phyloP scores from a whole-genome alignment of 148 eudicot species.

The Beta vulgaris region DNA sequence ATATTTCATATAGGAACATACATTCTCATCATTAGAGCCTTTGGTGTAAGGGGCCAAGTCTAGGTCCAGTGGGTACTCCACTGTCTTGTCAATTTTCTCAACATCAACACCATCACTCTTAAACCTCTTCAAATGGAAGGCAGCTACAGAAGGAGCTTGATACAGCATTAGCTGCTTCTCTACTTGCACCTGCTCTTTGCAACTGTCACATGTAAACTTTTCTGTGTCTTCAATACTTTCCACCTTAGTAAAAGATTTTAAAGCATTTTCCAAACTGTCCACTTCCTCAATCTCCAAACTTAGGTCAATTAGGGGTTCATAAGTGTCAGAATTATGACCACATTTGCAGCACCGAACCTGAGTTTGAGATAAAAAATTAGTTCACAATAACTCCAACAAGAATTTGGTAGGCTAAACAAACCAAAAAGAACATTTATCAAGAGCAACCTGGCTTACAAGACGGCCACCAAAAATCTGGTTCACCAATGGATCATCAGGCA shows the following conservation, averaged over 20 bases:
- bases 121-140: constrained; percentile 88
- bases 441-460: constrained; percentile 73
- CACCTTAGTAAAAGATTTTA: constrained; percentile 80
- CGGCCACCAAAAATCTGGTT: constrained; percentile 81
- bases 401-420: not conserved
- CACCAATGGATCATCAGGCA: constrained; percentile 48
- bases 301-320: constrained; percentile 65
- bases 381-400: not conserved
- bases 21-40: constrained; percentile 30
- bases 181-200: constrained; percentile 73
- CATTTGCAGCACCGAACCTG: constrained; percentile 85
- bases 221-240: constrained; percentile 78
- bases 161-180: constrained; percentile 84
- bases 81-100: constrained; percentile 73
- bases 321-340: constrained; percentile 69
- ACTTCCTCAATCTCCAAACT: constrained; percentile 90
- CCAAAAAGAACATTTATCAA: not conserved
- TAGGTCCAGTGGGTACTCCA: constrained; percentile 67
- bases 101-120: constrained; percentile 65
- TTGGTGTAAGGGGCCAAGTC: constrained; percentile 60
- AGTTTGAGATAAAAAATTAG: constrained; percentile 3
- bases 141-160: constrained; percentile 63
- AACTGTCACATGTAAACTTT: constrained; percentile 64
- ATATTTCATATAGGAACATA: constrained; percentile 32
- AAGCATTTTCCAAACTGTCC: constrained; percentile 49